phyloP scores from a whole-genome alignment of 177 flowering plant genomes.

The Telopea speciosissima region DNA sequence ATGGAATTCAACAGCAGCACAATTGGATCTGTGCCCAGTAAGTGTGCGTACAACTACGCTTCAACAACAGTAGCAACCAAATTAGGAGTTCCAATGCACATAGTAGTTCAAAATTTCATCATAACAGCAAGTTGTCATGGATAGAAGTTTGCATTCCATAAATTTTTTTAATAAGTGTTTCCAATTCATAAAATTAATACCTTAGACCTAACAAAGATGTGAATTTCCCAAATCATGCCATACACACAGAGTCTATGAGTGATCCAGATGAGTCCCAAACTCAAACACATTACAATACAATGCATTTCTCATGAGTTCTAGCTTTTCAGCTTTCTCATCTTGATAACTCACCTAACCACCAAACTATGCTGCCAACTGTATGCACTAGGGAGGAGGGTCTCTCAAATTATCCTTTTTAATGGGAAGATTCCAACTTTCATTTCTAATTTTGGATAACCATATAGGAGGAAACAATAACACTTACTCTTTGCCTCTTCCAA shows the following conservation, averaged over 20 bases:
- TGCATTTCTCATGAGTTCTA: background rate
- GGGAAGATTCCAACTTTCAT: background rate
- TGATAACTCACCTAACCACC: background rate
- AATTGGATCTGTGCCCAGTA: constrained; percentile 74
- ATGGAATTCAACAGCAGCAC: constrained; percentile 78
- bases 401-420: background rate
- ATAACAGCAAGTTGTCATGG: background rate
- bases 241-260: background rate
- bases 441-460: background rate
- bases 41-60: constrained; percentile 85
- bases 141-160: too few species aligned
- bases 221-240: background rate
- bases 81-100: constrained; percentile 19
- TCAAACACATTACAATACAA: background rate
- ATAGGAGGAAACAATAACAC: constrained; percentile 21
- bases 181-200: background rate
- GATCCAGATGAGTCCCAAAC: background rate
- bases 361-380: background rate
- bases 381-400: background rate
- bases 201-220: background rate
- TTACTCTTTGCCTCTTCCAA: constrained; percentile 84
- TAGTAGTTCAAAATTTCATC: background rate
- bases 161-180: too few species aligned
- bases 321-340: background rate
- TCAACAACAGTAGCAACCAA: constrained; percentile 34